phyloP scores from a whole-genome alignment of 805 yeast species.

The Middelhovenomyces tepae region DNA sequence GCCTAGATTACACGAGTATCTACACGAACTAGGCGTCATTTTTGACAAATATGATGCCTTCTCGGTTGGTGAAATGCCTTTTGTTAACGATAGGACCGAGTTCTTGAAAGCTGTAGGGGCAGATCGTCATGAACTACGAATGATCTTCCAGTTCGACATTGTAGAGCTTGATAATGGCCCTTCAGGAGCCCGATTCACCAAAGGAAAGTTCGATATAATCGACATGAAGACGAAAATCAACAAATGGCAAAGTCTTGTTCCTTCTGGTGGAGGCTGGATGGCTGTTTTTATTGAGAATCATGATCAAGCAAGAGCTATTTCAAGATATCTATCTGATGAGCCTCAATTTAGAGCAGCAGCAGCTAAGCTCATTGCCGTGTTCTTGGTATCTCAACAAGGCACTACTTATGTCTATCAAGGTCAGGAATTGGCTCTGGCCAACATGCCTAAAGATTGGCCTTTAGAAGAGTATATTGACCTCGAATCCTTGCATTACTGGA shows the following conservation, averaged over 20 bases:
- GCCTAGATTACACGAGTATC: slow-evolving; percentile 50
- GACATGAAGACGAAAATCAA: slow-evolving; percentile 11
- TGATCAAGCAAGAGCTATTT: slow-evolving; percentile 47
- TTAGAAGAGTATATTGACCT: slow-evolving; percentile 45
- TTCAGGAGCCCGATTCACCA: slow-evolving; percentile 7
- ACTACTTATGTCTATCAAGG: slow-evolving; percentile 53
- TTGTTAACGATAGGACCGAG: slow-evolving; percentile 25
- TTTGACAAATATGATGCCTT: slow-evolving; percentile 40
- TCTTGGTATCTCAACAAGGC: slow-evolving; percentile 42
- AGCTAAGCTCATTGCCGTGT: slow-evolving; percentile 41
- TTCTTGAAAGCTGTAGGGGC: slow-evolving; percentile 17
- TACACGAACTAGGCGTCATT: slow-evolving; percentile 40
- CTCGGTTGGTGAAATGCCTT: slow-evolving; percentile 51
- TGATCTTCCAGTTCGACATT: slow-evolving; percentile 27
- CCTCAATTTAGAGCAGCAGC: slow-evolving; percentile 30
- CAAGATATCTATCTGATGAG: slow-evolving; percentile 43
- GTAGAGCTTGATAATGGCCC: slow-evolving; percentile 26
- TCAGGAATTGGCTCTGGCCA: slow-evolving; percentile 51
- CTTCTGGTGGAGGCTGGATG: slow-evolving; percentile 49
- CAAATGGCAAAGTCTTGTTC: slow-evolving; percentile 28
- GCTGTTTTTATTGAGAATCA: slow-evolving; percentile 50
- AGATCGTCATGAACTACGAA: slow-evolving; percentile 20
- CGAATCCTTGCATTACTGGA: slow-evolving; percentile 37
- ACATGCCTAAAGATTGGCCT: slow-evolving; percentile 39
- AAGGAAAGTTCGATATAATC: slow-evolving; percentile 6